These are phyloP conservation scores for Osmanthus fragrans DNA, from an alignment of 257 asterid genomes.

Conservation along the genomic window DNA sequence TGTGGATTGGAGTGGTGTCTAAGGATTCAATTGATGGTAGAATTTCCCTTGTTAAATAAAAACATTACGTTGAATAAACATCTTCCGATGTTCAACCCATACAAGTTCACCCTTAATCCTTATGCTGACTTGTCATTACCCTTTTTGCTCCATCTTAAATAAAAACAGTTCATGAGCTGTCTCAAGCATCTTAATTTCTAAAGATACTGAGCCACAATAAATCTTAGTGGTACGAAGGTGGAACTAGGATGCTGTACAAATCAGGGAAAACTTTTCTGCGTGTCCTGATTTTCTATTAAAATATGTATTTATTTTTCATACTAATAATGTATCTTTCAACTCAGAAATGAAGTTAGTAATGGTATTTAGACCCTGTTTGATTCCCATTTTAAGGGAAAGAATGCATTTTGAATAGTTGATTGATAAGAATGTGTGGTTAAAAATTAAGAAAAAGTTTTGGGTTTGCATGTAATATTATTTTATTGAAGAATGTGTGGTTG, in stretches of 20 bases:
- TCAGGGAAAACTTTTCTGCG: background rate
- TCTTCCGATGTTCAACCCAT: background rate
- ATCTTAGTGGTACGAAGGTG: background rate
- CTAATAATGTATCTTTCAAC: background rate
- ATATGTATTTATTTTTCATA: background rate
- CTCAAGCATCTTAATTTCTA: background rate
- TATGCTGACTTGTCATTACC: background rate
- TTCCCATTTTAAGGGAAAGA: too few species aligned
- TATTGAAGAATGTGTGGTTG: too few species aligned
- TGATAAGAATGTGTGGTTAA: too few species aligned
- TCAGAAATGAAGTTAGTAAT: background rate
- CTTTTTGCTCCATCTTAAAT: background rate
- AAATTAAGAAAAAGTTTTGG: too few species aligned
- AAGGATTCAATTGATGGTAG: background rate
- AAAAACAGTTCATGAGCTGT: background rate
- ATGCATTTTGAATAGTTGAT: too few species aligned
- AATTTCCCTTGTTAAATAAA: background rate
- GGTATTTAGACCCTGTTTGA: background rate
- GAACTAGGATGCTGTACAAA: background rate
- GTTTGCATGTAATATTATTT: too few species aligned
- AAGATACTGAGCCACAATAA: background rate
- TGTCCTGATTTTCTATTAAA: background rate
- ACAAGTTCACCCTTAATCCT: background rate
- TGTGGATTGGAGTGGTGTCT: background rate
- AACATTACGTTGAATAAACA: background rate